phyloP scores from a whole-genome alignment of 768 basidiomycete genomes.

The Trametes cinnabarina region DNA sequence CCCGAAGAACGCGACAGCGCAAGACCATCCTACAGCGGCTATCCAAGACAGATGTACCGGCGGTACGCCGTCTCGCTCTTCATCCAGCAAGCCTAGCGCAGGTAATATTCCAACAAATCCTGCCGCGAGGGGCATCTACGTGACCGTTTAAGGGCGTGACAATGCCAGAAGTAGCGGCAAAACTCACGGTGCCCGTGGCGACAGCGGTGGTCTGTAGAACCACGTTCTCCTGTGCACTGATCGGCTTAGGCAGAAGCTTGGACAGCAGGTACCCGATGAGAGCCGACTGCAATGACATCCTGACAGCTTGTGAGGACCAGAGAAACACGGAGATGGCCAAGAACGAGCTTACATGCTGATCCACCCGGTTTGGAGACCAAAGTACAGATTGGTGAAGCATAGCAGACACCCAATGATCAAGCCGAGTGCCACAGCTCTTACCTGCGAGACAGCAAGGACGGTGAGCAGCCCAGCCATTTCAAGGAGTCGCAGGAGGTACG shows the following conservation, averaged over 20 bases:
- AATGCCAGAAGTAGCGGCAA: background rate
- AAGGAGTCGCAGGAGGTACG: background rate
- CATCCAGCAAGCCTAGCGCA: conserved; percentile 76
- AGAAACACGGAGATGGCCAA: background rate
- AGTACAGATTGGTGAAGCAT: conserved; percentile 90
- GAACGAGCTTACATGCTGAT: conserved; percentile 68
- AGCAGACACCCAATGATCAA: conserved; percentile 82
- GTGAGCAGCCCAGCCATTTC: no score
- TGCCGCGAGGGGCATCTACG: conserved; percentile 78
- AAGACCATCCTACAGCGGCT: conserved; percentile 80
- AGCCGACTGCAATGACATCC: conserved; percentile 96
- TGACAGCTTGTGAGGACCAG: conserved; percentile 26
- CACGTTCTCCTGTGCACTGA: conserved; percentile 90
- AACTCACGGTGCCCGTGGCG: conserved; percentile 71
- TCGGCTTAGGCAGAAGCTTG: conserved; percentile 62
- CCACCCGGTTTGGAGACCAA: conserved; percentile 88
- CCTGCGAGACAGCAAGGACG: conserved; percentile 11
- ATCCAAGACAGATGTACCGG: conserved; percentile 76
- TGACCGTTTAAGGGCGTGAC: background rate
- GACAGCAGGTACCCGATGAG: conserved; percentile 89
- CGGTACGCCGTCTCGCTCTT: conserved; percentile 69
- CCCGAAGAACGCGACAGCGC: conserved; percentile 93
- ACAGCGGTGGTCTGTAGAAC: conserved; percentile 95
- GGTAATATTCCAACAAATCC: conserved; percentile 93
- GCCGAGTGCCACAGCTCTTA: conserved; percentile 67